Evolutionary conservation across 805 yeast species (phyloP), one percentile per base, ranked within the genome.

Genomic region (Pichia kluyveri): DNA sequence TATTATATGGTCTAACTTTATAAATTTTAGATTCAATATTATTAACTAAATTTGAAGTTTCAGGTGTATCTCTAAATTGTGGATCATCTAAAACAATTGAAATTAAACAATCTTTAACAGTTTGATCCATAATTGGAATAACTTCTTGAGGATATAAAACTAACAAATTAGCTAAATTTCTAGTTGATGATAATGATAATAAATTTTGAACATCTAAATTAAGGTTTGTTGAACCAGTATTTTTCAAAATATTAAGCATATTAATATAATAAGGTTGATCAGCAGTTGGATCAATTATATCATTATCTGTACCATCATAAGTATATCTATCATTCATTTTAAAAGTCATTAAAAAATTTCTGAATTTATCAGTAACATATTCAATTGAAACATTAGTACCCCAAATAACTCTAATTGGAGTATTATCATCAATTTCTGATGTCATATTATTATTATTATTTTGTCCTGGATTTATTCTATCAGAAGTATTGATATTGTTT

Each of bases 111-210:
- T 91, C 96, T 62, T 88, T 89, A 48, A 90, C 76, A 5, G 96
- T 82, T 60, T 90, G 96, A 73, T 93, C 99, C 97, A 93, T 90
- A 57, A 93, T 87, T 11, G 99, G 97, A 47, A 93, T 82, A 38
- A 93, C 87, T 71, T 93, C 99, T 63, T 90, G 97, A 0, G 99
- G 99, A 62, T 90, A 93, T 60, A 88, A 86, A 54, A 88, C 77
- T 54, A 93, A 70, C 66, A 91, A 96, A 60, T 86, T 77, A 66
- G 86, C 93, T 45, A 93, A 69, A 59, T 85, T 87, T 52, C 77
- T 78, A 6, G 97, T 82, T 31, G 82, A 74, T 4, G 84, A 82
- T 60, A 78, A 88, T 8, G 93, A 81, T 48, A 83, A 70, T 52
- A 93, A 69, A 65, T 93, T 88, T 54, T 76, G 75, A 2, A 91